Conservation (phyloP, 345 rosid species). For the Eucalyptus pauciflora region DNA sequence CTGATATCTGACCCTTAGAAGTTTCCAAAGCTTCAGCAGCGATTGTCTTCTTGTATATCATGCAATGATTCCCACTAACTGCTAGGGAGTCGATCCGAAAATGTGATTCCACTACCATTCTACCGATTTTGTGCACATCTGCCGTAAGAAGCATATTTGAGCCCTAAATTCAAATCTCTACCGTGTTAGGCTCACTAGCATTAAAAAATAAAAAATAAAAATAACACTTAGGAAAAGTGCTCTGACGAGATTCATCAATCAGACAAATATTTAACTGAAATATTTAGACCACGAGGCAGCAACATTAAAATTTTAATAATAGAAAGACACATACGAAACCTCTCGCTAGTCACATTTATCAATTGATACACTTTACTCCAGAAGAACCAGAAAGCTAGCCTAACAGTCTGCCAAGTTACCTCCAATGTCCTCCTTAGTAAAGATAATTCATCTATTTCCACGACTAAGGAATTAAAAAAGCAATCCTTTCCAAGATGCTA, state of each 20-base stretch:
- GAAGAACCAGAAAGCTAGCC: not conserved
- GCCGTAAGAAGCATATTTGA: constrained; percentile 60
- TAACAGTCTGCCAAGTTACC: not conserved
- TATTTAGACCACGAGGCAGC: not conserved
- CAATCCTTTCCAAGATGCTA: not conserved
- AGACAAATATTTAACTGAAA: not conserved
- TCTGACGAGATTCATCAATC: not conserved
- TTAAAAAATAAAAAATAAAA: not conserved
- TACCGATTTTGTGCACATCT: constrained; percentile 67
- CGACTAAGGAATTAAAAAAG: not conserved
- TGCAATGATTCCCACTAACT: constrained; percentile 82
- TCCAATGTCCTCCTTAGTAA: not conserved
- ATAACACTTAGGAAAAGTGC: not conserved
- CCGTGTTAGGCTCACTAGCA: not conserved
- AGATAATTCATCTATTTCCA: not conserved
- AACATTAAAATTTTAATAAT: not conserved
- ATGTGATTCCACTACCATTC: constrained; percentile 44
- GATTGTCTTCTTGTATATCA: constrained; percentile 36
- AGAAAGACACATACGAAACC: not conserved
- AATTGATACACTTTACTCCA: not conserved
- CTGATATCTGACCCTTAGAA: constrained; percentile 13
- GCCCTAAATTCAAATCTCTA: constrained; percentile 30
- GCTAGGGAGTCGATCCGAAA: constrained; percentile 60
- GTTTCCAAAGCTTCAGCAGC: constrained; percentile 11
- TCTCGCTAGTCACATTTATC: not conserved